Base-by-base conservation (phyloP, 805 yeast genomes). In the Clavispora fructus region DNA sequence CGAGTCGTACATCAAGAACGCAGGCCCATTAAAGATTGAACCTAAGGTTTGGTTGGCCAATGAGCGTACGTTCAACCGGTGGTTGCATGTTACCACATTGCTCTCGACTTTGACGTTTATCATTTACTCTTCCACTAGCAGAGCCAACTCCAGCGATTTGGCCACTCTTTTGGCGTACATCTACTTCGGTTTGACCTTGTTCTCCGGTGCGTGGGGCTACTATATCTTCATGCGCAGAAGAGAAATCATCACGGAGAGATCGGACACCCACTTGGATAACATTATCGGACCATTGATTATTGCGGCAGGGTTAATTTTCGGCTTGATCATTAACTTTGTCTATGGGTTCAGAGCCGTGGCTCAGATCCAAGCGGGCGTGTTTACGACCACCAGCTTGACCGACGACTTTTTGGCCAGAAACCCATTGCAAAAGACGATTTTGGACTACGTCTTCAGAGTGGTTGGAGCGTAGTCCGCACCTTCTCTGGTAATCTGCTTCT, bases 21-120 rank as follows among this genome's bases (percentile, higher is more conserved):
- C 91, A 26, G 96, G 97, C 7, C 94, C 97, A 1, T 80, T 90
- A 46, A 90, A 87, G 67, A 91, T 94, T 48, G 99, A 94, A 71
- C 95, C 98, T 28, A 94, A 94, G 62, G 99, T 94, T 12, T 94
- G 98, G 97, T 75, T 94, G 53, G 99, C 99, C 27, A 94, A 94
- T 62, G 99, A 94, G 71, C 85, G 99, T 65, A 94, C 99, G 4
- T 92, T 91, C 71, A 85, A 88, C 73, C 80, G 95, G 66, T 94
- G 99, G 99, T 74, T 94, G 54, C 90, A 85, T 53, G 92, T 92
- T 19, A 86, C 95, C 12, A 81, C 95, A 0, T 71, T 94, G 61
- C 75, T 94, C 55, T 82, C 96, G 17, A 83, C 91, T 0, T 69
- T 94, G 57, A 89, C 98, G 0, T 90, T 91, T 60, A 76, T 94